These are phyloP conservation scores for Eimeria brunetti DNA, from an alignment of 169 alveolate species.

Conservation along the genomic window DNA sequence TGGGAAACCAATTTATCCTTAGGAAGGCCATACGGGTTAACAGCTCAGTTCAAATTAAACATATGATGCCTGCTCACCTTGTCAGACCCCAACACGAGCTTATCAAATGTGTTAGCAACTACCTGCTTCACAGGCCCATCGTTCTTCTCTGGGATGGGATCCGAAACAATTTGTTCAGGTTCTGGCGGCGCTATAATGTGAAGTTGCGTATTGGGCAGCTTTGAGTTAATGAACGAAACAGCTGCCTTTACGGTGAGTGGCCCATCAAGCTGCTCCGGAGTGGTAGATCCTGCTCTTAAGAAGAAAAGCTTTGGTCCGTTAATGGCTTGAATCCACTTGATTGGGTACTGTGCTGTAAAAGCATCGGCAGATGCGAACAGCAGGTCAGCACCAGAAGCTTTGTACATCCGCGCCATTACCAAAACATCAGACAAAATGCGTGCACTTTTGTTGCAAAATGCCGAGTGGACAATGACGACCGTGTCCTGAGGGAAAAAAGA, in stretches of 20 bases:
- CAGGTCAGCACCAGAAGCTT: constrained; percentile 61
- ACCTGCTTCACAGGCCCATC: constrained; percentile 64
- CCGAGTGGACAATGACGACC: constrained; percentile 60
- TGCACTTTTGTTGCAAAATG: constrained; percentile 74
- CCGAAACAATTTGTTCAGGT: constrained; percentile 38
- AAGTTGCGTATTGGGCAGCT: constrained; percentile 31
- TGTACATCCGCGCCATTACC: constrained; percentile 65
- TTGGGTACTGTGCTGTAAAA: constrained; percentile 3
- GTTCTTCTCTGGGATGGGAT: constrained; percentile 64
- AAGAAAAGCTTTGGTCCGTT: constrained; percentile 61
- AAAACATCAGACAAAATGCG: constrained; percentile 47
- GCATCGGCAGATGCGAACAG: constrained; percentile 74
- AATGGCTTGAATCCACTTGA: constrained; percentile 36
- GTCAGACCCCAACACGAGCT: constrained; percentile 38
- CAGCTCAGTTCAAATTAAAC: background rate
- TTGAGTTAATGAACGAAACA: constrained; percentile 35
- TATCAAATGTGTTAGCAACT: constrained; percentile 68
- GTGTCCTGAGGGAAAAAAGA: constrained; percentile 48
- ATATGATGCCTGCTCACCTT: constrained; percentile 34
- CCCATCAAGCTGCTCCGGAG: constrained; percentile 44
- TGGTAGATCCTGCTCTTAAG: constrained; percentile 26
- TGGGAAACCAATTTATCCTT: background rate
- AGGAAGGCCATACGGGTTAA: background rate
- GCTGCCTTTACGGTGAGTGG: constrained; percentile 43
- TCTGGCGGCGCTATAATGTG: constrained; percentile 69